Evolutionary conservation across 2,329 filamentous ascomycete species (phyloP), one percentile per base, ranked within the genome.

Genomic region (Nigrospora osmanthi): DNA sequence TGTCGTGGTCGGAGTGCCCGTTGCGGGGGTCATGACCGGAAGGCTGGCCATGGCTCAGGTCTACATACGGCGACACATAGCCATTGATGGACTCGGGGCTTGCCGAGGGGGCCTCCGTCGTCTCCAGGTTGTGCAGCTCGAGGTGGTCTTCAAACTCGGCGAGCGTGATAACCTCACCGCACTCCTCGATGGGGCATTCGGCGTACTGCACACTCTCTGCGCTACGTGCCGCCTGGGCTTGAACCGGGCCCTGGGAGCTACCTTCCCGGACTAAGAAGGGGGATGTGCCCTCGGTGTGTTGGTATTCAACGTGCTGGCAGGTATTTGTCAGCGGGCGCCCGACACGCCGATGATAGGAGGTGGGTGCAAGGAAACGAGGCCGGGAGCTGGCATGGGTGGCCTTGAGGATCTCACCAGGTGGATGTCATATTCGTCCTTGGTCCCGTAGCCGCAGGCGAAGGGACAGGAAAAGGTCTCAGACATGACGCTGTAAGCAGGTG

Each of bases 131-230:
- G 55, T 85, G 81, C 45, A 83, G 65, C 53, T 82, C 76, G 33
- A 83, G 55, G 55, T 85, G 81, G 38, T 67, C 71, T 14, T 76
- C 70, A 33, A 84, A 63, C 52, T 83, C 76, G 14, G 65, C 59
- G 9, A 67, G 54, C 7, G 68, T 61, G 16, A 83, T 59, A n/a
- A 69, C 58, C 58, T 86, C 81, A 31, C 75, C 76, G 55, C 83
- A 87, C 17, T 70, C 73, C 14, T 76, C 71, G 32, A 72, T 51
- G 1, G 76, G 72, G 52, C 80, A 83, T 36, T 73, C 66, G 17
- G 71, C 64, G 54, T 79, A 80, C 14, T 64, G 47, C 9, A 52
- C 49, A 35, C 66, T 61, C 11, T 63, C 58, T 33, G 59, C 54
- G 38, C 44, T 50, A 38, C 49, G 49, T 17, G 45, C 51, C 32